These are phyloP conservation scores for Magnusiomyces ingens DNA, from an alignment of 1,139 yeast species.

Conservation along the genomic window DNA sequence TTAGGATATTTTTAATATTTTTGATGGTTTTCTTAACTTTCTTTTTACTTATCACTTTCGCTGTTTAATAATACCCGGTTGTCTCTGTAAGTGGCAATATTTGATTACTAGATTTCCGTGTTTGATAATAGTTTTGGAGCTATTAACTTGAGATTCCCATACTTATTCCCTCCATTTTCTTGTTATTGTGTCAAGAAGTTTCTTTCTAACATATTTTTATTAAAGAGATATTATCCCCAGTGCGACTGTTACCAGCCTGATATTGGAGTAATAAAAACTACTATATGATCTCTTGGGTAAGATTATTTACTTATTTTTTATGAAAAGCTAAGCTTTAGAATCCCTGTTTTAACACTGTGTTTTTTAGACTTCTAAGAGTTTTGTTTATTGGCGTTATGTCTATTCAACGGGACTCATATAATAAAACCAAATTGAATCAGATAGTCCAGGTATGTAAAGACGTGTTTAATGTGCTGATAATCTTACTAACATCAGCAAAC, in stretches of 20 bases:
- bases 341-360: neutral
- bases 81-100: neutral
- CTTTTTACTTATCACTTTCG: too few species aligned
- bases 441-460: constrained; percentile 31
- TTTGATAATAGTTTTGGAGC: too few species aligned
- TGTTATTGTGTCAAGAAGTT: neutral
- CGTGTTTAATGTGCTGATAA: too few species aligned
- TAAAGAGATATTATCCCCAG: too few species aligned
- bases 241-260: too few species aligned
- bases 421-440: constrained; percentile 31
- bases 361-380: neutral
- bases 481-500: neutral
- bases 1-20: too few species aligned
- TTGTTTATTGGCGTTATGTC: constrained; percentile 1
- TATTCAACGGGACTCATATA: neutral
- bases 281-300: neutral
- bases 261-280: neutral
- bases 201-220: too few species aligned
- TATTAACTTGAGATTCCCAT: too few species aligned
- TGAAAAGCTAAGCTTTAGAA: neutral
- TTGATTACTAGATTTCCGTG: too few species aligned
- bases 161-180: neutral
- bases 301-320: neutral
- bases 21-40: too few species aligned
- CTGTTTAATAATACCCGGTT: neutral